Evolutionary conservation across 2,329 filamentous ascomycete species (phyloP), one percentile per base, ranked within the genome.

Genomic region (Fusarium longipes): DNA sequence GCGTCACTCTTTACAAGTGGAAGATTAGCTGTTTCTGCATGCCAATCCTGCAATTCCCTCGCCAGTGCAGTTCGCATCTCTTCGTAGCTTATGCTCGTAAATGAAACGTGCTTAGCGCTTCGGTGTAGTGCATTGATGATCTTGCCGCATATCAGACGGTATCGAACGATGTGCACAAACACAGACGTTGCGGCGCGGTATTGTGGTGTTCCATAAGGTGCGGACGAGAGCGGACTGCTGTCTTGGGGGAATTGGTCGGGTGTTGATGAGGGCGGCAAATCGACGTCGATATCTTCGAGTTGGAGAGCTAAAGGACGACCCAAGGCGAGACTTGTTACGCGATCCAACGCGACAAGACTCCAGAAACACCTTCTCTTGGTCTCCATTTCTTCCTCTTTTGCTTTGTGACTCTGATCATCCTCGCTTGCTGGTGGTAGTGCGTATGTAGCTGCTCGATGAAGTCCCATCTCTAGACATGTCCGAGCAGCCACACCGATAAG

Each of bases 401-500:
- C 42, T 3, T 56, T 59, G 5, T 6, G 48, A 7, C 12, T 27
- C 6, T 20, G 3, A 4, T 55, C 36, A 12, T 35, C 42, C 11
- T 54, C 50, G 17, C 14, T 27, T 30, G 20, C 11, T 6, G n/a
- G 40, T 1, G 65, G 48, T 6, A 73, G 18, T 4, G 67, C 56
- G 53, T 81, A 82, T 0, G 74, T 74, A 2, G 78, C 71, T 15
- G 79, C 77, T 27, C 78, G 75, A 57, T 82, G 80, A 0, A 82
- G 62, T 0, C 80, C 80, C 44, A 82, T 72, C 49, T 81, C 79
- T 18, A 80, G 71, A 49, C 79, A 79, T 29, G 79, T 80, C 8
- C 79, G 73, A 1, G 78, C 78, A 2, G 80, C 79, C 9, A 81
- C 76, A 0, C 80, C 79, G 14, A 82, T 79, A 4, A 82, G 73